Evolutionary conservation across 1,139 yeast genomes (phyloP).

Genomic region (Kurtzmaniella natalensis): DNA sequence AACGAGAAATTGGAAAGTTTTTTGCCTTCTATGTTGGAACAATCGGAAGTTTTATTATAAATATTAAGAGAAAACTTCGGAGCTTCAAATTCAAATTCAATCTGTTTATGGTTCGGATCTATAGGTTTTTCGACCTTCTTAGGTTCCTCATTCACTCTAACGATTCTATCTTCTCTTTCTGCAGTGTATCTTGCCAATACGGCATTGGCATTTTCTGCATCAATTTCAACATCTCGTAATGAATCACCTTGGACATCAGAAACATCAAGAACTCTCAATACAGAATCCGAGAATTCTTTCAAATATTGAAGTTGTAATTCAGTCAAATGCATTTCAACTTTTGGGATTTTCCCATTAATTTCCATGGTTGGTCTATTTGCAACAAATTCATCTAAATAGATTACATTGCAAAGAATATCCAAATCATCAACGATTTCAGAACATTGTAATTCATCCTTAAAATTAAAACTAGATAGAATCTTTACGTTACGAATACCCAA

Average conservation of each 20-base stretch:
- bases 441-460: conserved; percentile 41
- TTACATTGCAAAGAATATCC: conserved; percentile 60
- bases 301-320: conserved; percentile 71
- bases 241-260: conserved; percentile 31
- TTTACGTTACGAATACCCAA: conserved; percentile 74
- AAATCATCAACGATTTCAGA: conserved; percentile 67
- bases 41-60: conserved; percentile 51
- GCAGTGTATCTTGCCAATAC: conserved; percentile 27
- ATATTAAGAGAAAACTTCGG: conserved; percentile 64
- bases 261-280: conserved; percentile 53
- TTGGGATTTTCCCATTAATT: conserved; percentile 60
- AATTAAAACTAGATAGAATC: conserved; percentile 56
- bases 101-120: conserved; percentile 27
- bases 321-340: conserved; percentile 63
- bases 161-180: conserved; percentile 10
- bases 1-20: conserved; percentile 63
- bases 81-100: conserved; percentile 52
- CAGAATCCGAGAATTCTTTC: conserved; percentile 49
- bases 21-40: conserved; percentile 31
- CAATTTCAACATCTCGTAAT: conserved; percentile 56
- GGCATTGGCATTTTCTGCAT: conserved; percentile 55
- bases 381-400: conserved; percentile 42
- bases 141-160: conserved; percentile 1
- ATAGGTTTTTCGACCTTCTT: neutral
- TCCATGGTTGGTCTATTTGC: conserved; percentile 47